These are phyloP conservation scores for Alternaria atra DNA, from an alignment of 2,329 filamentous ascomycete genomes.

Conservation along the genomic window DNA sequence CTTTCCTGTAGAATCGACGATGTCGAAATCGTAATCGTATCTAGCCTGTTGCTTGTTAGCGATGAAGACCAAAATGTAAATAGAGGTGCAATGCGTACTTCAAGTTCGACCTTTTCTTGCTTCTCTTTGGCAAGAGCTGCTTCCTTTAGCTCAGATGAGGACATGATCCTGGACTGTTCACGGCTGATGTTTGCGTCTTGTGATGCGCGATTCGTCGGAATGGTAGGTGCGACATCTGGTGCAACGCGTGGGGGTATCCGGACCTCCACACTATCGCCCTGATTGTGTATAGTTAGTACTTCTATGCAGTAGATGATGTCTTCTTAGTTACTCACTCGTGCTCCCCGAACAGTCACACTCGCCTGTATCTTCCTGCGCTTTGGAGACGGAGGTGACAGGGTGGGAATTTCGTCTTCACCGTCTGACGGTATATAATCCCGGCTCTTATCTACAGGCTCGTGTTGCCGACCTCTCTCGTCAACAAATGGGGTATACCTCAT, in stretches of 20 bases:
- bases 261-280: background rate
- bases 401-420: background rate
- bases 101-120: no score
- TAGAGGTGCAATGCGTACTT: no score
- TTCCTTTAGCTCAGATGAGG: no score
- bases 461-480: background rate
- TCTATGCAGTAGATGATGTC: background rate
- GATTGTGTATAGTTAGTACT: background rate
- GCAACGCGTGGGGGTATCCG: background rate
- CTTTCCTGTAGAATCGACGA: no score
- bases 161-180: no score
- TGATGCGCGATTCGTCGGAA: no score
- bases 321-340: background rate
- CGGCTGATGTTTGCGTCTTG: no score
- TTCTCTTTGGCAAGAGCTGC: no score
- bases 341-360: background rate
- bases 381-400: accelerated
- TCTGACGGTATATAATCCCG: background rate
- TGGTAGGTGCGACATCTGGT: no score
- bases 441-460: accelerated
- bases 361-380: background rate
- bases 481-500: background rate
- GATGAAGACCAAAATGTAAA: no score
- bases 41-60: background rate
- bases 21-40: no score